These are phyloP conservation scores for Candida andamanensis DNA, from an alignment of 805 yeast species.

Conservation along the genomic window DNA sequence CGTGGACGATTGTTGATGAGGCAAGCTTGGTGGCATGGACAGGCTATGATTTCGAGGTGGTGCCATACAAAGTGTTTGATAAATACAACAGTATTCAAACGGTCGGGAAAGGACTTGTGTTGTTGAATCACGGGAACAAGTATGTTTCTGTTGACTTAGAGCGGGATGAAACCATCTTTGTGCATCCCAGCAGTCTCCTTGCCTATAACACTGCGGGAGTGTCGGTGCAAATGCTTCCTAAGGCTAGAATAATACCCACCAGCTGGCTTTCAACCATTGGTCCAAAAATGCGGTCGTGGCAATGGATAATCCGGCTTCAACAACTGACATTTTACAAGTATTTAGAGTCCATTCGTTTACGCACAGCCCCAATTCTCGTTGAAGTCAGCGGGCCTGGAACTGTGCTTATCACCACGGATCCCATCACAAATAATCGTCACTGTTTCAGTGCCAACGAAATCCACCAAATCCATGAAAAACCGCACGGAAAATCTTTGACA, in stretches of 20 bases:
- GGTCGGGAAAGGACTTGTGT: slow-evolving; percentile 36
- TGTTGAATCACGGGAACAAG: slow-evolving; percentile 36
- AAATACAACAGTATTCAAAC: slow-evolving; percentile 23
- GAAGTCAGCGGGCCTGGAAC: slow-evolving; percentile 24
- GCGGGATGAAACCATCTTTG: slow-evolving; percentile 32
- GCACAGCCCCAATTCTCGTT: slow-evolving; percentile 14
- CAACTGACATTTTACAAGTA: neutral
- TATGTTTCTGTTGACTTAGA: slow-evolving; percentile 30
- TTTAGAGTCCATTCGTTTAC: neutral
- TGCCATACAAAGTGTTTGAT: slow-evolving; percentile 12
- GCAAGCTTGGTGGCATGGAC: slow-evolving; percentile 44
- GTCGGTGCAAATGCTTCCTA: slow-evolving; percentile 1
- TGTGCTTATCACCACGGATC: slow-evolving; percentile 18
- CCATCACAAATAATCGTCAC: slow-evolving; percentile 1
- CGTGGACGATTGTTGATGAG: slow-evolving; percentile 38
- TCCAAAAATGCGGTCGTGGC: too few relatives aligned
- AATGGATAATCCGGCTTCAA: too few relatives aligned
- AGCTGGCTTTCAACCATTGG: too few relatives aligned
- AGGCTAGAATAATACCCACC: slow-evolving; percentile 1
- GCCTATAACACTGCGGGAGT: slow-evolving; percentile 29
- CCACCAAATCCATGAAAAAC: too few relatives aligned
- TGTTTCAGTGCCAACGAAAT: slow-evolving; percentile 8
- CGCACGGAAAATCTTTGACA: neutral
- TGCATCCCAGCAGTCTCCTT: slow-evolving; percentile 36
- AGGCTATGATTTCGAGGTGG: slow-evolving; percentile 30